Base-by-base conservation (phyloP, 2,329 filamentous ascomycete species). In the Botryotinia narcissicola region DNA sequence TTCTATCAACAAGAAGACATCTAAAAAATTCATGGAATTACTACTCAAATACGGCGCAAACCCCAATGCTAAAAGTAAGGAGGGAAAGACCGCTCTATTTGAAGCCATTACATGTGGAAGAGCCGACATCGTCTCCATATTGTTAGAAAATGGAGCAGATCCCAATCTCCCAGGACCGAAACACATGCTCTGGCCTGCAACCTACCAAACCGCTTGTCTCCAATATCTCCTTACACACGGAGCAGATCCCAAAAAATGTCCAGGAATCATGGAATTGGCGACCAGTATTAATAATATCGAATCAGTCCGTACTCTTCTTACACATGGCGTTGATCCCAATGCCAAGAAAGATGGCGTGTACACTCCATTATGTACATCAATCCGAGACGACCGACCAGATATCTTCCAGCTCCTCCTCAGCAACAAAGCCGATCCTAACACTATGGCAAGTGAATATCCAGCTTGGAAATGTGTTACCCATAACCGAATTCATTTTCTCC, bases 401-500 rank as follows among this genome's bases (percentile, higher is more conserved):
- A 88, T 92, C 54, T 85, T 92, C 68, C 83, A 87, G 22, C 85
- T 91, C 20, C 84, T 92, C 6, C 82, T 90, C 25, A 82, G 82
- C 61, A 83, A 86, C 46, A 84, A 84, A 12, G 87, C 86, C 10
- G 83, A 88, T 75, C 84, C 87, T 25, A 87, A 88, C 74, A 79
- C 85, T 32, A 85, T 85, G 10, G 89, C 89, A 0, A 86, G 87
- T 63, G 90, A 92, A 78, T 91, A 90, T 77, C 90, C 90, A 0
- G 84, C 86, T 7, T 92, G 90, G 84, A 92, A 92, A 80, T 92
- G 90, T 75, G 86, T 92, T 37, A 91, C 90, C 0, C 90, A 92
- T 79, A 86, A 89, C 79, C 86, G 90, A 37, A 82, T 87, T 0
- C 88, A 91, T 29, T 87, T 88, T 78, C 84, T 92, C 0, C 87